Base-by-base conservation (phyloP, 257 asterid genomes). In the Scutellaria minor region DNA sequence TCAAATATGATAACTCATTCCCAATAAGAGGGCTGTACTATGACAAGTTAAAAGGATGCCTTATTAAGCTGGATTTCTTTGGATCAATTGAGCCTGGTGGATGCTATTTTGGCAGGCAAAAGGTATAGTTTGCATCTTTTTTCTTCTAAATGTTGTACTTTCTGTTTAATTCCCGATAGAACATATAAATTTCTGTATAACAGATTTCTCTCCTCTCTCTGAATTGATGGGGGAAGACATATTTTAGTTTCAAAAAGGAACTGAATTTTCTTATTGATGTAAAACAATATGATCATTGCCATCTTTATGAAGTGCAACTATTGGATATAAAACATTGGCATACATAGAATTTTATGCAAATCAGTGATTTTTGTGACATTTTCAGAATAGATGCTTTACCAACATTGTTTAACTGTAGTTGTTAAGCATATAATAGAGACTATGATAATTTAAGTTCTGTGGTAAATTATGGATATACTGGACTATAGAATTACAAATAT, bases 81-180 rank as follows among this genome's bases (percentile, higher is more conserved):
- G 99, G 98, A 64, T 89, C 99, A 45, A 94, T 94, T 40, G 99
- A 94, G 83, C 98, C 95, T 6, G 97, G 85, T 76, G 97, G 96
- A 64, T 94, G 98, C 88, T 94, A 91, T 83, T 91, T 83, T 83
- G 99, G 99, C 65, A 85, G 99, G 90, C 88, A 78, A 71, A 91
- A 88, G 97, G 99, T 94, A 81, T 79, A 57, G 12, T 54, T 2
- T 66, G 42, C 37, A 11, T 27, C 18, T 12, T 42, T 52, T 37
- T 40, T 69, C 59, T 13, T 73, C 39, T 77, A 13, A 71, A 69
- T 53, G 15, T 41, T 71, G 20, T 42, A 15, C 51, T 62, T 61
- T 71, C 10, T 60, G 42, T 18, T 64, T 66, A 10, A 44, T 64
- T 41, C 27, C 14, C n/a, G 14, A 11, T 5, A 66, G 47, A 71